Evolutionary conservation across 2,329 filamentous ascomycete genomes (phyloP), one percentile per base, ranked within the genome.

Genomic region (Ophiostoma novo-ulmi): DNA sequence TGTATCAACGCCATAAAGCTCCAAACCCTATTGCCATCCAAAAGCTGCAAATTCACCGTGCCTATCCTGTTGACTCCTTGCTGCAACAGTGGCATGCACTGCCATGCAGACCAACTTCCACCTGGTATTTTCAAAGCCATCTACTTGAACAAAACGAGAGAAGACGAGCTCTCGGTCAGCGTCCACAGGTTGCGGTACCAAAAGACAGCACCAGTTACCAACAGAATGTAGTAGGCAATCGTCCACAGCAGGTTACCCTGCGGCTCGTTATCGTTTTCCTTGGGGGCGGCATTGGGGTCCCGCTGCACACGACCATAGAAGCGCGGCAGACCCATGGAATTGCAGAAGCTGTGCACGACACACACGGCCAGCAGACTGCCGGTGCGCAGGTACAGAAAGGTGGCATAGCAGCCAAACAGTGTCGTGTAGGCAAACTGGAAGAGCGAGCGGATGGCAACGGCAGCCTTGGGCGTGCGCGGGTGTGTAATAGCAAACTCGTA

Each of bases 381-480:
- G 0, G 93, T 96, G 48, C 94, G 89, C 26, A 99, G 78, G 77
- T 91, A 97, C 26, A 97, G 76, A 76, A 98, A 99, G 0, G 92
- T 93, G 5, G 91, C 94, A 80, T 95, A 97, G 80, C 93, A 93
- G 73, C 95, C 95, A 77, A 99, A 99, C 5, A 98, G 80, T 7
- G 92, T 94, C 0, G 95, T 99, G 80, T 97, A 99, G 4, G 85
- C 83, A 76, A 99, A 90, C 78, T 98, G 95, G 74, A 98, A 85
- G 13, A 93, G 74, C 1, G 92, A 93, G 68, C 92, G 88, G 38
- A 91, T 77, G 6, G 95, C 76, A 7, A 90, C 88, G 1, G 87
- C 83, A 0, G 84, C 74, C 14, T 89, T 77, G 0, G 91, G 86
- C 1, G 90, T 88, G 73, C 87, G 83, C 10, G 92, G 92, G 75